A percentile compares a stretch with the other conserved stretches of the same genome.
These are phyloP conservation scores for Cucurbita moschata DNA, from an alignment of 306 rosid genomes.

Conservation along the genomic window DNA sequence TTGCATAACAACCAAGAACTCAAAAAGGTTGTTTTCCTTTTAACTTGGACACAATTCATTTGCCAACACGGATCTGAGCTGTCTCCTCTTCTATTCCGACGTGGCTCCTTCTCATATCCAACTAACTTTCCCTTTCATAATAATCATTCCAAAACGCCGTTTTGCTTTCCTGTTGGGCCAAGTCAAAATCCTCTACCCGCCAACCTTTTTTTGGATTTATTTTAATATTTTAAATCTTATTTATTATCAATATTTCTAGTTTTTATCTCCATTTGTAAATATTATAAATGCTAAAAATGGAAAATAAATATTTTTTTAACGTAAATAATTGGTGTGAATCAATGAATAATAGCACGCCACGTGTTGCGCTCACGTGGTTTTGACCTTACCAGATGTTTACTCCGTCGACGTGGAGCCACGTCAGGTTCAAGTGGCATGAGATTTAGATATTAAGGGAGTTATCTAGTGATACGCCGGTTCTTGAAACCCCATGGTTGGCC, in stretches of 20 bases:
- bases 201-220: background rate
- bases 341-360: background rate
- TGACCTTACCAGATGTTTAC: background rate
- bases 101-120: conserved; percentile 1
- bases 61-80: conserved; percentile 3
- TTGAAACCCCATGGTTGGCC: background rate
- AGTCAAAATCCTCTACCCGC: background rate
- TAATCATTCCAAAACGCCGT: background rate
- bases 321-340: background rate
- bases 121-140: background rate
- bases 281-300: too few species aligned
- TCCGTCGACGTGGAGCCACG: background rate
- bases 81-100: background rate
- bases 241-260: too few species aligned
- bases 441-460: background rate
- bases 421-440: background rate
- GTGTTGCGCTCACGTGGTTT: background rate
- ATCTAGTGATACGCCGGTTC: background rate
- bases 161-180: too few species aligned
- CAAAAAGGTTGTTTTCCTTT: background rate
- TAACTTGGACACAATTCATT: conserved; percentile 4
- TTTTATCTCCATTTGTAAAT: too few species aligned
- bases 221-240: too few species aligned
- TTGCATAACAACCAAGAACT: background rate
- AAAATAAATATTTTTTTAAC: too few species aligned